Percentiles rank a stretch among this genome's conserved stretches.
Conservation (phyloP, 2,329 filamentous ascomycete species). For the Fusarium sp. region DNA sequence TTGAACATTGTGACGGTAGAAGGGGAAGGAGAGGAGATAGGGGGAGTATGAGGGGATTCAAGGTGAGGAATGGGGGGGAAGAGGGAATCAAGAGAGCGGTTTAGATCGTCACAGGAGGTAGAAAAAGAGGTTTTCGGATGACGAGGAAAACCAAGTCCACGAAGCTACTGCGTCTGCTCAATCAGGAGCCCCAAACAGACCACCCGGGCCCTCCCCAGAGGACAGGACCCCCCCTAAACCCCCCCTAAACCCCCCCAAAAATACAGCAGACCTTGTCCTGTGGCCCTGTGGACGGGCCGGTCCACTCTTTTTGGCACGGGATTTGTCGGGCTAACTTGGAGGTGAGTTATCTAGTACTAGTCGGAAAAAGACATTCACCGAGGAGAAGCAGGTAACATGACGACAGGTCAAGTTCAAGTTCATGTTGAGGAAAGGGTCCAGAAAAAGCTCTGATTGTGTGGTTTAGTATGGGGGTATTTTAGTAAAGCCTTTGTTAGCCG, state of each 20-base stretch:
- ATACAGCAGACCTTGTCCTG: slow-evolving; percentile 7
- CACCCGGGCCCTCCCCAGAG: slow-evolving; percentile 22
- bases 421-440: not conserved
- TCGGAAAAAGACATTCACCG: slow-evolving; percentile 44
- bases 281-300: slow-evolving; percentile 4
- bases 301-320: slow-evolving; percentile 44
- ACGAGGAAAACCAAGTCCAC: slow-evolving; percentile 40
- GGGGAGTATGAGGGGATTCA: slow-evolving; percentile 28
- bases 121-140: slow-evolving; percentile 44
- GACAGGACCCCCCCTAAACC: not conserved
- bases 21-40: slow-evolving; percentile 19
- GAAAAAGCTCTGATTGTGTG: not conserved
- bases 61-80: slow-evolving; percentile 5
- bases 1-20: slow-evolving; percentile 78
- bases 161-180: slow-evolving; percentile 32
- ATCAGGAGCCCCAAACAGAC: slow-evolving; percentile 39
- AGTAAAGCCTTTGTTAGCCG: slow-evolving; percentile 30
- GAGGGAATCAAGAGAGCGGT: slow-evolving; percentile 17
- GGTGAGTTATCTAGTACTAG: not conserved
- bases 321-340: slow-evolving; percentile 45
- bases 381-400: slow-evolving; percentile 15
- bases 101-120: slow-evolving; percentile 25
- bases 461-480: not conserved
- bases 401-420: not conserved
- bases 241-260: not conserved